A percentile compares a stretch with the other conserved stretches of the same genome.
These are phyloP conservation scores for Coix lacrymajobi DNA, from an alignment of 176 grass and related monocot genomes.

Conservation along the genomic window DNA sequence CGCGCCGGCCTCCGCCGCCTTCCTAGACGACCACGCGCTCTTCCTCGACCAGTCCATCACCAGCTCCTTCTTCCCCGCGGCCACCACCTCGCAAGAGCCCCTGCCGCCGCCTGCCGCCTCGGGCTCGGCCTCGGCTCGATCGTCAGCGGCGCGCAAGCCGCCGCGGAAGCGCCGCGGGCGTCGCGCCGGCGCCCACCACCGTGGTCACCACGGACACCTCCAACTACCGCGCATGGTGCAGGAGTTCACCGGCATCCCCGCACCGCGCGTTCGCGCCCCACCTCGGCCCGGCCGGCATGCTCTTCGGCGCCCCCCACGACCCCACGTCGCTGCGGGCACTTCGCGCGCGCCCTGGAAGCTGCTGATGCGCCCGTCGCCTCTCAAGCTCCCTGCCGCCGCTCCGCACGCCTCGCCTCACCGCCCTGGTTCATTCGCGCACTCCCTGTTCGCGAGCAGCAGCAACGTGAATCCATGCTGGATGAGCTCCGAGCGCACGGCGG, in stretches of 20 bases:
- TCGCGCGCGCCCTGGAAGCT: neutral
- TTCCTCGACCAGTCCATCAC: slow-evolving; percentile 9
- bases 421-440: neutral
- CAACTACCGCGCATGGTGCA: slow-evolving; percentile 91
- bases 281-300: slow-evolving; percentile 21
- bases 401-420: neutral
- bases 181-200: slow-evolving; percentile 64
- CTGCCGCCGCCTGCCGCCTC: neutral
- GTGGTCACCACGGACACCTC: slow-evolving; percentile 63
- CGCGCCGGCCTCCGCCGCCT: neutral
- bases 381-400: neutral
- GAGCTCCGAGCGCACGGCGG: neutral
- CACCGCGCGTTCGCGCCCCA: slow-evolving; percentile 46
- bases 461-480: neutral
- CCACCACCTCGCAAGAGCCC: neutral
- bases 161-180: slow-evolving; percentile 60
- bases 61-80: slow-evolving; percentile 1
- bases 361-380: slow-evolving; percentile 5
- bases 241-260: slow-evolving; percentile 84
- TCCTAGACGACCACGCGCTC: slow-evolving; percentile 20
- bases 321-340: neutral
- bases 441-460: neutral
- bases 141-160: neutral
- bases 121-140: neutral
- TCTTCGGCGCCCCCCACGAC: slow-evolving; percentile 9